Base-by-base conservation (phyloP, 106 monocot species). In the Gastrodia elata region DNA sequence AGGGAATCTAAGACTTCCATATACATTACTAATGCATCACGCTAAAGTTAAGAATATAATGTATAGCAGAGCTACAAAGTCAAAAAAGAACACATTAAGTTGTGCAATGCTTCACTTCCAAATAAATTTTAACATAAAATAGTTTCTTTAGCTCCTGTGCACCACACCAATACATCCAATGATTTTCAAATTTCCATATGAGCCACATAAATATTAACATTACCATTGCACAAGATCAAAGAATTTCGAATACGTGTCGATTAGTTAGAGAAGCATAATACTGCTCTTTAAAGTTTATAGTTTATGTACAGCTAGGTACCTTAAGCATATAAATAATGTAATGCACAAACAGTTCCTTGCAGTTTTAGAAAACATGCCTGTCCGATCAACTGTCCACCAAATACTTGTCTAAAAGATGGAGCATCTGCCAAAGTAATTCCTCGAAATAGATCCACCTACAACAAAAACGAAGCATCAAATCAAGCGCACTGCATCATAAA, bases 301-400 rank as follows among this genome's bases (percentile, higher is more conserved):
- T 44, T 11, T 5, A 61, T 27, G 32, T 4, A 61, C 30, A 14
- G 27, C 32, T 32, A 30, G 1, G 11, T 32, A 32, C 32, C 30
- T 32, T 61, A 30, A 52, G 10, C 30, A 30, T 3, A 61, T 61
- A 28, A 48, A 48, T 59, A 8, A 3, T 30, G 27, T 30, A 9
- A 26, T 57, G 14, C 8, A 30, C 32, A 61, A 32, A 30, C 2
- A 61, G 4, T 15, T 61, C 2, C 28, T 61, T 52, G n/a, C 52
- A 39, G 26, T 2, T 25, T 13, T 40, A 69, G 10, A 25, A 14
- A 70, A 25, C 69, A 65, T 86, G 70, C 98, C 98, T 98, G 98
- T 55, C 91, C 98, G 77, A 98, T 91, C 22, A 98, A 85, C 70
- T 98, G 98, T 49, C 98, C 98, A 39, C 98, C 98, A 82, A 91